Conservation (phyloP, 805 yeast species). For the Spathaspora gorwiae region DNA sequence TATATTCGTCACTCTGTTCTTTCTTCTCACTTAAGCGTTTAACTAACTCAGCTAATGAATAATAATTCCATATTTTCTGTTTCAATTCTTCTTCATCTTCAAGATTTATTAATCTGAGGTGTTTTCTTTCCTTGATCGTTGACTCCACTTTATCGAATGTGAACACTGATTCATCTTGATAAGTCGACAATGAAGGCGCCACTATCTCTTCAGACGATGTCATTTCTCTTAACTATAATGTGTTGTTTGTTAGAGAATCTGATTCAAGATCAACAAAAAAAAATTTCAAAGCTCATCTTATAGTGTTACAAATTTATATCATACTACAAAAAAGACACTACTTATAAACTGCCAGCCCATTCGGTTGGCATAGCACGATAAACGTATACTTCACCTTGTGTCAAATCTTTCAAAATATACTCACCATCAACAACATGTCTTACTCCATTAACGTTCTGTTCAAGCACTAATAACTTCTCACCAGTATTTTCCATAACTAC, state of each 20-base stretch:
- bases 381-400: constrained; percentile 40
- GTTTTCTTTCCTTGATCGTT: constrained; percentile 16
- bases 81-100: constrained; percentile 21
- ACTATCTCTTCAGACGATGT: constrained; percentile 9
- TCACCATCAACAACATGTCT: constrained; percentile 38
- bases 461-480: constrained; percentile 34
- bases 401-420: constrained; percentile 31
- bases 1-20: constrained; percentile 16
- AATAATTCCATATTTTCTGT: constrained; percentile 44
- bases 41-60: constrained; percentile 48
- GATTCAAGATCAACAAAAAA: background rate
- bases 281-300: background rate
- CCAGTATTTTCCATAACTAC: constrained; percentile 26
- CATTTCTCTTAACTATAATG: too few relatives aligned
- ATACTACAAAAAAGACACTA: background rate
- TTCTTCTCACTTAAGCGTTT: constrained; percentile 30
- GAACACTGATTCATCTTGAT: constrained; percentile 59
- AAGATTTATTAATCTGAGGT: constrained; percentile 16
- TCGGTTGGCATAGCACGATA: constrained; percentile 45
- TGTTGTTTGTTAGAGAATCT: background rate
- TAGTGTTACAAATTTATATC: too few relatives aligned
- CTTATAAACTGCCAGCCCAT: constrained; percentile 33
- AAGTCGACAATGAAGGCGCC: constrained; percentile 74
- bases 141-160: constrained; percentile 40
- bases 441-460: constrained; percentile 47